Evolutionary conservation across 2,329 filamentous ascomycete genomes (phyloP), one percentile per base, ranked within the genome.

Genomic region (Blastomyces gilchristii): DNA sequence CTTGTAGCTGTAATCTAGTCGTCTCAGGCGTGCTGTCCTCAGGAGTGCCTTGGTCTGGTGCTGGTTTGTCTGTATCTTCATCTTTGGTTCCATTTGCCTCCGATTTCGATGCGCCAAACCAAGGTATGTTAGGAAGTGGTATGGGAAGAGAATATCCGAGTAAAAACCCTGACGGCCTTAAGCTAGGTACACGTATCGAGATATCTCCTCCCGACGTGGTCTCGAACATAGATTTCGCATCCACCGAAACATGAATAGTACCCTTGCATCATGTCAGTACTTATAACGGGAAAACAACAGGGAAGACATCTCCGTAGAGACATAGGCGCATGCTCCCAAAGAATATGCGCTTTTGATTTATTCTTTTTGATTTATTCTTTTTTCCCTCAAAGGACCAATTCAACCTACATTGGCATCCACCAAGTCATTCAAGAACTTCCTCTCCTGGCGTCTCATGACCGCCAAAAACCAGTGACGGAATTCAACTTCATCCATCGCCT

Each of bases 401-500:
- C 37, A 28, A 58, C 75, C 63, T 68, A 78, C 76, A 69, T 68
- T 71, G 62, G 71, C 72, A 28, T 67, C 67, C 18, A 79, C 75
- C 66, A 79, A 45, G 22, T 69, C 69, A 62, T 78, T 69, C 16
- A 79, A 60, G 34, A 68, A 68, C 49, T 70, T 69, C 60, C 74
- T 69, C 65, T 79, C 77, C 59, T 72, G 70, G 39, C 66, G 71
- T 66, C 75, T 75, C 76, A 79, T 77, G 2, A 65, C 70, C 45
- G 70, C 72, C 64, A 77, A 65, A 61, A 77, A 77, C 76, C 76
- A 78, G 25, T 63, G 65, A 39, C 75, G 72, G 67, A 78, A 78
- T 66, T 78, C 72, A 53, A 71, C 68, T n/a, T 71, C 68, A 43
- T 69, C 69, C 73, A 75, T 75, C 1, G 74, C 67, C 67, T 70